Evolutionary conservation across 805 yeast genomes (phyloP).

Genomic region (Barnettozyma vustinii): DNA sequence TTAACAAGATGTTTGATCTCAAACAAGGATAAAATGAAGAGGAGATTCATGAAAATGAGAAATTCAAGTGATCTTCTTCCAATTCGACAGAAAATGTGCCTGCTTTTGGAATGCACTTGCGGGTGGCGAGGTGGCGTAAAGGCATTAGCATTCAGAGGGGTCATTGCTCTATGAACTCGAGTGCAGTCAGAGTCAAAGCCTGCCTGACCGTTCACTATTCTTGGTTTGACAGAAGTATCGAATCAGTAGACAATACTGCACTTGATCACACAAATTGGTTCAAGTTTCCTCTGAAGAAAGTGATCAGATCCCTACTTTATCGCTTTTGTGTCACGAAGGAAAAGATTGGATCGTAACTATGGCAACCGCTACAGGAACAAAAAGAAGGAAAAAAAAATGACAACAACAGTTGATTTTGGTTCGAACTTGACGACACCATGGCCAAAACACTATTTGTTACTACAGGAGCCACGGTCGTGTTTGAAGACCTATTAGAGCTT

Average conservation of each 20-base stretch:
- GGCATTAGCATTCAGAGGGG: not conserved
- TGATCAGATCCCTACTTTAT: not conserved
- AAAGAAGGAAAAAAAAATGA: not conserved
- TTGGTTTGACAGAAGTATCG: too few relatives aligned
- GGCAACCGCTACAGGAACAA: not conserved
- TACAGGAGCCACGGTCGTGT: conserved; percentile 91
- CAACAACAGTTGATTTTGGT: not conserved
- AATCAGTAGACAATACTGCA: not conserved
- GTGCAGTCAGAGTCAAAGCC: not conserved
- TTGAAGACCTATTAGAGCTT: conserved; percentile 48
- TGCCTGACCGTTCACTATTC: not conserved
- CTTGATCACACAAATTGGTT: not conserved
- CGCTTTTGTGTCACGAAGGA: not conserved
- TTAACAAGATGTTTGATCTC: conserved; percentile 1
- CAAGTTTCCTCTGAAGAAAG: not conserved
- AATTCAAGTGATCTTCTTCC: not conserved
- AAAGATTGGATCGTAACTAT: not conserved
- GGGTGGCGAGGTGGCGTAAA: not conserved
- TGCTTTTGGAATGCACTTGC: not conserved
- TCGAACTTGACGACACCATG: not conserved
- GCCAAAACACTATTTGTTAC: conserved; percentile 45
- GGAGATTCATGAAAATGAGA: not conserved
- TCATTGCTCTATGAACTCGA: not conserved
- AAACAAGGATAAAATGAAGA: conserved; percentile 3
- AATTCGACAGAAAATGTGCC: not conserved